Evolutionary conservation across 169 alveolate genomes (phyloP), one percentile per base, ranked within the genome.

Genomic region (Cryptosporidium tyzzeri): DNA sequence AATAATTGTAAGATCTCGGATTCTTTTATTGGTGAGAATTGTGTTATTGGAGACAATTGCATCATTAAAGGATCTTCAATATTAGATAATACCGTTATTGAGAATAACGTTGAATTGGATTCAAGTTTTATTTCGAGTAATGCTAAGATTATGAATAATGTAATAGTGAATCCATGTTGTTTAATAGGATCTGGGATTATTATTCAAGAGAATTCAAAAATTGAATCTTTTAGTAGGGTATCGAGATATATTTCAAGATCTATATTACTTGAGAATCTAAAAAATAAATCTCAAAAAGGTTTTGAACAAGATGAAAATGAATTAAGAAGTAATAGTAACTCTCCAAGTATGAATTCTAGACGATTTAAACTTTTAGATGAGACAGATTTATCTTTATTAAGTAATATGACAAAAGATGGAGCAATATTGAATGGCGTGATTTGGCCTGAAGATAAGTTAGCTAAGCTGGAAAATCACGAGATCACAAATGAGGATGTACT

Each of bases 21-120:
- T 23, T 62, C 80, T 14, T 80, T 80, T 41, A 59, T 80, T 26
- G 89, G 89, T 5, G 80, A 59, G 51, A 65, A 80, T 23, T 80
- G 89, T 14, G 37, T 62, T 8, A 80, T 80, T 23, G 89, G 89
- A 12, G 68, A 37, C 7, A 35, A 80, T 29, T 80, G 89, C 29
- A 29, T 53, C 14, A 80, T 80, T 29, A 59, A 48, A 48, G 89
- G 89, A 16, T 80, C 80, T 18, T 26, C 65, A 21, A 59, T 80
- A 41, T 35, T 80, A 18, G 37, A 65, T 48, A 65, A 65, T 26
- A 67, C 70, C 23, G n/a, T 18, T 0, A 80, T 80, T 80, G 61
- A 53, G 29, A 69, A 65, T 48, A 23, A 80, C 14, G 33, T 70
- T 4, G 51, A 41, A 12, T n/a, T 80, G 48, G 69, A 80, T 23